phyloP scores from a whole-genome alignment of 1,284 basidiomycete genomes.

The Hortiboletus rubellus region DNA sequence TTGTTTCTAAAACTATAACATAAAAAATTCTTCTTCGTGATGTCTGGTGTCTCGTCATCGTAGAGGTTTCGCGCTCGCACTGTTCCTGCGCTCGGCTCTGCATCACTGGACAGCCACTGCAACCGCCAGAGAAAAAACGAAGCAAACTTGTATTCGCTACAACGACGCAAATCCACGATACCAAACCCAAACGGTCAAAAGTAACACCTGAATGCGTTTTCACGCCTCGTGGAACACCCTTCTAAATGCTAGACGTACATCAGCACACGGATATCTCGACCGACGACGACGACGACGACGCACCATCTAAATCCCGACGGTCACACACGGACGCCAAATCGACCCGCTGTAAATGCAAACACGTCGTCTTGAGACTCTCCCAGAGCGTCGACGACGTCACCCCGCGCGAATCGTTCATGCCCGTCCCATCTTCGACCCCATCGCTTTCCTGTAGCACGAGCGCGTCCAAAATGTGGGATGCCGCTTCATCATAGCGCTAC shows the following conservation, averaged over 20 bases:
- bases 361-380: conserved; percentile 82
- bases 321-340: conserved; percentile 78
- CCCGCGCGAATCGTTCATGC: conserved; percentile 56
- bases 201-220: neutral
- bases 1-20: no score
- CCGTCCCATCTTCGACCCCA: conserved; percentile 50
- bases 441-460: conserved; percentile 85
- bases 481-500: conserved; percentile 80
- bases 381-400: conserved; percentile 78
- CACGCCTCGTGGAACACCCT: conserved; percentile 11
- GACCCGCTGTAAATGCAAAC: conserved; percentile 70
- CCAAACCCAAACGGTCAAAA: neutral
- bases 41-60: no score
- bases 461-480: conserved; percentile 83
- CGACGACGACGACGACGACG: neutral
- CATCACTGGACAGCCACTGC: no score
- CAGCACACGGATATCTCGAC: neutral
- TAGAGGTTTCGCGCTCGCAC: no score
- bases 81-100: no score
- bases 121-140: no score
- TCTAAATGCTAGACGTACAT: conserved; percentile 16
- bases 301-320: conserved; percentile 69
- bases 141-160: no score
- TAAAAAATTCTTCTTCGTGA: no score
- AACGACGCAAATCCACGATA: no score